Base-by-base conservation (phyloP, 164 flowering plant species). In the Tinospora cordifolia region DNA sequence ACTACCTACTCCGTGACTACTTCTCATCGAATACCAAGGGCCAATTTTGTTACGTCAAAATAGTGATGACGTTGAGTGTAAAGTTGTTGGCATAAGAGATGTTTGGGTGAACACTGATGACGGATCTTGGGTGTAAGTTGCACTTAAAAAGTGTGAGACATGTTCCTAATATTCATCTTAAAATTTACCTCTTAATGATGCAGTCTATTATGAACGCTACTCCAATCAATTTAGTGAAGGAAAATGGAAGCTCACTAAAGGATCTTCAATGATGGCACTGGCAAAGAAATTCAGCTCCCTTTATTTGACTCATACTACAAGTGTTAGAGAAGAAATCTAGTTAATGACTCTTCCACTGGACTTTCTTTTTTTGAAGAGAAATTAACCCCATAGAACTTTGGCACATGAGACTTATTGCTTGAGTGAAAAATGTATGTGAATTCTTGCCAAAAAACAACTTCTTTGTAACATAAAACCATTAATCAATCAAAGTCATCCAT, bases 121-220 rank as follows among this genome's bases (percentile, higher is more conserved):
- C n/a, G n/a, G n/a, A n/a, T n/a, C n/a, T 62, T 62, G 64, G 64
- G 25, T 62, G 8, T 22, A 62, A 62, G 21, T 22, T 62, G 64
- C 27, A 2, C 1, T 2, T 26, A 2, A 62, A 62, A 26, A 9
- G 13, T 8, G 64, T 62, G 15, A 26, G 27, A 62, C 13, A 62
- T 62, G 64, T 62, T 62, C 34, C 21, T 22, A 9, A 62, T 62
- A 22, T 62, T 11, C 64, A 9, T n/a, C 13, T 11, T 62, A 62
- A 62, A 4, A n/a, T 12, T 62, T 5, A 62, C 13, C 21, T 62
- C 64, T 26, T n/a, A 22, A 2, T 62, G 64, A 6, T 11, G 21
- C 15, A 26, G 1, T 62, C 6, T 5, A 62, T 62, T 5, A 66
- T 36, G 46, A 13, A 66, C 10, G 19, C 24, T 0, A 30, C 57